Base-by-base conservation (phyloP, 163 green algal species). In the Chlorella variabilis region DNA sequence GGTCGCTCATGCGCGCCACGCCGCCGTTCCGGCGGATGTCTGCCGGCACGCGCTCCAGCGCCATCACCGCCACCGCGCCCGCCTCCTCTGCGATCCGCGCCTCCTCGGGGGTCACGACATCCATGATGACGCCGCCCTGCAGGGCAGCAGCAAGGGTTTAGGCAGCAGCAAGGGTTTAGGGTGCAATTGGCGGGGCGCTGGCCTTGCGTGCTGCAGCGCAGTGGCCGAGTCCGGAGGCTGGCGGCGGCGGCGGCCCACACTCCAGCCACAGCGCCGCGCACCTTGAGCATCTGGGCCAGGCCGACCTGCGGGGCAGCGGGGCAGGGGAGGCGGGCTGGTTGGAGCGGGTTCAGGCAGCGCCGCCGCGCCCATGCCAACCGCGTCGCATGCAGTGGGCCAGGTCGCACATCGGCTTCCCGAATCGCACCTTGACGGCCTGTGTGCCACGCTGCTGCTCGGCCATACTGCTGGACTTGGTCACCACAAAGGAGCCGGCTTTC, bases 41-140 rank as follows among this genome's bases (percentile, higher is more conserved):
- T 4, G 94, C 97, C 17, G 97, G 97, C 54, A 99, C 97, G 45
- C 97, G 92, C 92, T 99, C 97, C 58, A 99, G 90, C 6, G 97
- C 97, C 97, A 99, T 99, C n/a, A 99, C 97, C 41, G 97, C 97
- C 38, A 99, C 96, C 29, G 97, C 97, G 54, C 97, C 97, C 25
- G 97, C 97, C 91, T 99, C 97, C 92, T 99, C 97, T 9, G 97
- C 97, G 48, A 99, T 99, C 66, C 97, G 89, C 8, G 97, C 97
- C 90, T 99, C 95, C 87, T 99, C 97, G 8, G 92, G 86, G 65
- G 94, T 99, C 33, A 98, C 97, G 20, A 99, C 97, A 81, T 99
- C 96, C 96, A 99, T 99, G 86, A 99, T 99, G 54, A 98, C 94
- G 56, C 96, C 96, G 56, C 96, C 96, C 68, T 69, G 71, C 71